Conservation (phyloP, 2,329 filamentous ascomycete genomes). For the Aspergillus luchuensis region DNA sequence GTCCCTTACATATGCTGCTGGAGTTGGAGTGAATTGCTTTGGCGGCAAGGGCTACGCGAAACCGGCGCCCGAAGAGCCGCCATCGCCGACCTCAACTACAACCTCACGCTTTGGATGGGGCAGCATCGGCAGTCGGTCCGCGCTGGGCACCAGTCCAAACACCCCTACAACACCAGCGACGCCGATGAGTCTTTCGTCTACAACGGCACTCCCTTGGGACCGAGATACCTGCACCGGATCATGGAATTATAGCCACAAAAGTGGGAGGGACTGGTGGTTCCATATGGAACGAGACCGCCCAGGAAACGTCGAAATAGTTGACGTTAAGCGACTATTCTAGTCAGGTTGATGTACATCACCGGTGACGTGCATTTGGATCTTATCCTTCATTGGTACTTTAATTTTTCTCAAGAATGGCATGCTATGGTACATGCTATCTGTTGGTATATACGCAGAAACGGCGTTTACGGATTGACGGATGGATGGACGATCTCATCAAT, state of each 20-base stretch:
- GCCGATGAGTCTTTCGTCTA: constrained; percentile 32
- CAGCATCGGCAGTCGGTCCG: constrained; percentile 36
- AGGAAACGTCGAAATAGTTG: constrained; percentile 34
- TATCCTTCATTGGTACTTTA: neutral
- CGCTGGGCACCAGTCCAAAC: constrained; percentile 30
- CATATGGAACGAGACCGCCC: constrained; percentile 48
- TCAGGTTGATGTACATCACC: neutral
- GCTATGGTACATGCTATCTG: neutral
- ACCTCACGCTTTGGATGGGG: constrained; percentile 40
- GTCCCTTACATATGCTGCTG: constrained; percentile 40
- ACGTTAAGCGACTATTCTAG: constrained; percentile 40
- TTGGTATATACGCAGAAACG: constrained; percentile 3
- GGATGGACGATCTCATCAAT: constrained; percentile 4
- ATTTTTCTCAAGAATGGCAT: neutral
- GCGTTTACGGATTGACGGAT: constrained; percentile 8
- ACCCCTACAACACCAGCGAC: constrained; percentile 37
- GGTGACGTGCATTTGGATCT: neutral
- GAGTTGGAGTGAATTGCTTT: constrained; percentile 37
- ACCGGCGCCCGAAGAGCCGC: constrained; percentile 32
- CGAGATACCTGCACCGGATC: constrained; percentile 48
- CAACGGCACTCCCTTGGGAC: constrained; percentile 39
- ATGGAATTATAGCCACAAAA: constrained; percentile 45
- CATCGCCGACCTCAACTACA: constrained; percentile 35
- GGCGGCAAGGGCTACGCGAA: constrained; percentile 26
- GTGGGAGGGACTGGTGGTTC: constrained; percentile 48